Base-by-base conservation (phyloP, 495 filamentous ascomycete species). In the Filosporella fistucella region DNA sequence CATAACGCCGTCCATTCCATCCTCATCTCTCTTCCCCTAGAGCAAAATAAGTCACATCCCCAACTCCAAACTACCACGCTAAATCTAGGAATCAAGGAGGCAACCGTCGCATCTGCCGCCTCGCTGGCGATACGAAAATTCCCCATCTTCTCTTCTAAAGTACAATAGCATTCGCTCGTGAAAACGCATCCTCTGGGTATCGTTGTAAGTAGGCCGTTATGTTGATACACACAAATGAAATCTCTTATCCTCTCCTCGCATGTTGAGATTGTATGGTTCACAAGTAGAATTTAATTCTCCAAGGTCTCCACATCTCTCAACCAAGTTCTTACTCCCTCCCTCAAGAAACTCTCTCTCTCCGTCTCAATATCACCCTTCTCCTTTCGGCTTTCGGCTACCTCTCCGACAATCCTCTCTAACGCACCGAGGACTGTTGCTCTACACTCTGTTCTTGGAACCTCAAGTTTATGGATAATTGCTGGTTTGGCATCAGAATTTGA, bases 271-370 rank as follows among this genome's bases (percentile, higher is more conserved):
- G 25, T 4, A 34, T 20, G 42, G 20, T 9, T 13, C 14, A 35
- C 14, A 46, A 21, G 3, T 23, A 22, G 13, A 36, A 12, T 0
- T 23, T 45, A n/a, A n/a, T 26, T 51, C 3, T 55, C 52, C 22
- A 28, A 13, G 23, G 34, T 42, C 57, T 83, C 80, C 7, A 80
- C 76, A 54, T 76, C 73, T 35, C 67, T 62, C 50, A 85, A 69
- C 82, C 82, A 86, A 57, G 68, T 74, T 30, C 79, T 70, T 36
- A 86, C 75, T 6, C 80, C 82, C 50, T 86, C 80, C 40, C 80
- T 68, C 41, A 86, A 55, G 8, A 77, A 76, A 52, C 78, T 81
- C 40, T 83, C 52, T 43, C 28, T 14, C 48, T 47, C 43, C 36
- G 49, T 47, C 30, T 42, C 52, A 13, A 55, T 58, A 22, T 70